Evolutionary conservation across 108 stramenopile genomes (phyloP).

Genomic region (Halocafeteria seosinensis): DNA sequence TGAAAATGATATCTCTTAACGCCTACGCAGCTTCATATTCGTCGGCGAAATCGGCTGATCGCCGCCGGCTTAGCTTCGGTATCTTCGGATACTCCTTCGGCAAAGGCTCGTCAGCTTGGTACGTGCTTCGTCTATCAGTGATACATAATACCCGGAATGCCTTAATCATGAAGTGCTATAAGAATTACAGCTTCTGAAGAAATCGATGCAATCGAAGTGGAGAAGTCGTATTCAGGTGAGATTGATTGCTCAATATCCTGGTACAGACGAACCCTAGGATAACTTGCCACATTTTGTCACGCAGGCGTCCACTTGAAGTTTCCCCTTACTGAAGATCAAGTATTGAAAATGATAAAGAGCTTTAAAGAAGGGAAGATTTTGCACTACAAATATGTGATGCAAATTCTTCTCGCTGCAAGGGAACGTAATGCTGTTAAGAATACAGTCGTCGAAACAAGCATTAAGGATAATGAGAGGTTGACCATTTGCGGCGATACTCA

Average conservation of each 20-base stretch:
- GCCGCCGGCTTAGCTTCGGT: background rate
- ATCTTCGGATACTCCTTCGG: too few species aligned
- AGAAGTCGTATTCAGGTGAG: conserved; percentile 10
- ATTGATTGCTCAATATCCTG: too few species aligned
- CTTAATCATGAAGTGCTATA: too few species aligned
- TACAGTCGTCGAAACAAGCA: conserved; percentile 20
- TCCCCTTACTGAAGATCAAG: conserved; percentile 19
- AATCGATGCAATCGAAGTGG: conserved; percentile 15
- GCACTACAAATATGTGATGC: conserved; percentile 29
- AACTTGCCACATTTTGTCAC: too few species aligned
- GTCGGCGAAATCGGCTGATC: background rate
- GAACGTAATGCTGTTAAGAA: conserved; percentile 11
- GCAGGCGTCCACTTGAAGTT: conserved; percentile 25
- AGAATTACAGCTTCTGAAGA: background rate
- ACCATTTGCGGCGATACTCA: conserved; percentile 37
- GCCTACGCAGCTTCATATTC: background rate
- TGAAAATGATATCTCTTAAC: background rate
- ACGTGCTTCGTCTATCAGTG: too few species aligned
- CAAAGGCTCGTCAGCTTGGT: too few species aligned
- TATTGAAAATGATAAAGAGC: conserved; percentile 25
- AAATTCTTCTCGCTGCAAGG: conserved; percentile 10
- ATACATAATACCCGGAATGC: too few species aligned
- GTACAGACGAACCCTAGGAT: too few species aligned
- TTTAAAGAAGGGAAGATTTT: conserved; percentile 24
- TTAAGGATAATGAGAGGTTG: conserved; percentile 9